These are phyloP conservation scores for Candida lessepsii DNA, from an alignment of 805 yeast species.

Conservation along the genomic window DNA sequence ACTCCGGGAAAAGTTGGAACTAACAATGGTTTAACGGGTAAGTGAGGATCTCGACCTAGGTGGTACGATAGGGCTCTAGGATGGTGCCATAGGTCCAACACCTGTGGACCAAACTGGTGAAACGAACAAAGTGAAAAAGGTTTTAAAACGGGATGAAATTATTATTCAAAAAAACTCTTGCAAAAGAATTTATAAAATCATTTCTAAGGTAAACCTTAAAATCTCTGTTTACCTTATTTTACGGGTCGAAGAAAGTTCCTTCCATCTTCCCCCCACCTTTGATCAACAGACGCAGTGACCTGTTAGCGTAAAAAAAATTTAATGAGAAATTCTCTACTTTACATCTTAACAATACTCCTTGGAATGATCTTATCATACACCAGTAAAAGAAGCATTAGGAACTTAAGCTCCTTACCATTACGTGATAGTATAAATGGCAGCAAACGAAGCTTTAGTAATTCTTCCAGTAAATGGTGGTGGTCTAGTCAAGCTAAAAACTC, in stretches of 20 bases:
- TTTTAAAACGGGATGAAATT: no score
- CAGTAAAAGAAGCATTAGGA: slow-evolving; percentile 3
- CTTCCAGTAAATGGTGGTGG: slow-evolving; percentile 17
- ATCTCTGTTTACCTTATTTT: no score
- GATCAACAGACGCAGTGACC: no score
- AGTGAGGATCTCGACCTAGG: background rate
- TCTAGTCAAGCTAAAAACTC: slow-evolving; percentile 16
- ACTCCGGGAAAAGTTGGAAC: background rate
- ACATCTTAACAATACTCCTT: slow-evolving; percentile 11
- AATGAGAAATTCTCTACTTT: slow-evolving; percentile 7
- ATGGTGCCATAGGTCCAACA: no score
- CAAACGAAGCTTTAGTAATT: slow-evolving; percentile 19
- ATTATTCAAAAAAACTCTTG: no score
- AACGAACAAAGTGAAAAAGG: no score
- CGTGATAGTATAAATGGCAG: background rate
- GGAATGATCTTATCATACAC: slow-evolving; percentile 15
- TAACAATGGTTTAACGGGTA: background rate
- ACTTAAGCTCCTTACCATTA: slow-evolving; percentile 2
- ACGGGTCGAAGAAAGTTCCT: no score
- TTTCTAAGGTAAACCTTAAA: no score
- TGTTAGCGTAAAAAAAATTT: background rate
- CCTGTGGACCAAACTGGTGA: no score
- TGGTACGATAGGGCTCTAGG: no score
- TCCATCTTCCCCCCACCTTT: no score
- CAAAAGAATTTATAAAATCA: no score